Base-by-base conservation (phyloP, 73 alveolate genomes). In the Paramecium biaurelia region DNA sequence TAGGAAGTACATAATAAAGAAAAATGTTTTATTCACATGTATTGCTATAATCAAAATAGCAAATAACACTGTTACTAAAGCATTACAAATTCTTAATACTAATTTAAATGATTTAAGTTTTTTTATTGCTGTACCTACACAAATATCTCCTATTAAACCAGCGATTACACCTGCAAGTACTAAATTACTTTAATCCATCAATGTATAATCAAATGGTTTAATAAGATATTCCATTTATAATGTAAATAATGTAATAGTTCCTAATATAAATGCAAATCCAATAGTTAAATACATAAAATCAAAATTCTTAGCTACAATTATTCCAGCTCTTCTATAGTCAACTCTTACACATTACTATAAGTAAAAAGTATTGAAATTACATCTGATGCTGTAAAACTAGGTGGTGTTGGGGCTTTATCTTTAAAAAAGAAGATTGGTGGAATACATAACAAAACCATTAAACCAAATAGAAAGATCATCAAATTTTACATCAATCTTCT, bases 51-150 rank as follows among this genome's bases (percentile, higher is more conserved):
- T 42, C 49, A 79, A 26, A 32, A 79, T 7, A 26, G 35, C 45
- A 79, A 79, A 79, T 24, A 79, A 43, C 21, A 79, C 72, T 11
- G 76, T 79, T 24, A 47, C 70, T 15, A 79, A 47, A 38, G 41
- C 70, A 42, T 79, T 79, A 47, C 90, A 79, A 43, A 79, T 79
- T 79, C 90, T 38, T 10, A 79, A 43, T 3, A 79, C 90, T 12
- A 43, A 30, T 79, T 79, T 79, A 15, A 30, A 79, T 11, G 90
- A 79, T 47, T 45, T 23, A 12, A 63, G 47, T 23, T 79, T 45
- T n/a, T 79, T 79, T 12, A 79, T 79, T 23, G 90, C 90, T 43
- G 90, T 79, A 14, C 90, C 90, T 42, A 79, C 90, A 79, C 76
- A 43, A 21, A 79, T 23, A 79, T 79, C 90, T 41, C 90, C 90